Base-by-base conservation (phyloP, 192 early-diverging fungal species). In the Umbelopsis isabellina region DNA sequence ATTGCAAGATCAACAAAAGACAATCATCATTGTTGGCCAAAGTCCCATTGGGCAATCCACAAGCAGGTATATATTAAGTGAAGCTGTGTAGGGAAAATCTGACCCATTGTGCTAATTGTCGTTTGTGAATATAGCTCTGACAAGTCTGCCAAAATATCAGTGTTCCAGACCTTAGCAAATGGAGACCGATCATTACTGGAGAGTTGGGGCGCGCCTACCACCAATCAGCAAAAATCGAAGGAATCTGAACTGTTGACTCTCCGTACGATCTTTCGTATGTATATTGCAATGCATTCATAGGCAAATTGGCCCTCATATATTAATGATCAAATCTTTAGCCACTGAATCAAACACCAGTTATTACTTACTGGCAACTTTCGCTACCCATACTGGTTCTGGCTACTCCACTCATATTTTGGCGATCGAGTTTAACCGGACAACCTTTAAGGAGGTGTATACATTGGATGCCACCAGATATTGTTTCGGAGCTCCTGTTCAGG, bases 1-100 rank as follows among this genome's bases (percentile, higher is more conserved):
- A 13, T 6, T 61, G 33, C 55, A 61, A 61, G 55, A 61, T 35
- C 55, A 61, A 15, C 55, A 61, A 25, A 61, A 61, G 30, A 61
- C 55, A 15, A 16, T 61, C 18, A 35, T 61, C 33, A 61, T 61
- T 35, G 55, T 61, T 61, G 55, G 55, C 4, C 55, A 61, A 35
- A 61, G 10, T 33, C 55, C 55, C 11, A 13, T 4, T 16, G 18
- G 30, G 4, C 30, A 37, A 41, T 41, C 25, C 12, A 13, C 16
- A 35, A 8, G 27, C 33, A 33, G 12, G 55, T 61, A 21, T 18
- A 25, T 61, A 16, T 15, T n/a, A 10, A 53, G 23, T 0, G 22
- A 0, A 12, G 4, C n/a, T 23, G 1, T 4, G 5, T 23, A 18
- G 21, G 21, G 11, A 8, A 22, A 23, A 1, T 53, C 4, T 23